A percentile compares a stretch with the other conserved stretches of the same genome.
phyloP scores from a whole-genome alignment of 805 yeast genomes.

The Teunomyces gatunensis region DNA sequence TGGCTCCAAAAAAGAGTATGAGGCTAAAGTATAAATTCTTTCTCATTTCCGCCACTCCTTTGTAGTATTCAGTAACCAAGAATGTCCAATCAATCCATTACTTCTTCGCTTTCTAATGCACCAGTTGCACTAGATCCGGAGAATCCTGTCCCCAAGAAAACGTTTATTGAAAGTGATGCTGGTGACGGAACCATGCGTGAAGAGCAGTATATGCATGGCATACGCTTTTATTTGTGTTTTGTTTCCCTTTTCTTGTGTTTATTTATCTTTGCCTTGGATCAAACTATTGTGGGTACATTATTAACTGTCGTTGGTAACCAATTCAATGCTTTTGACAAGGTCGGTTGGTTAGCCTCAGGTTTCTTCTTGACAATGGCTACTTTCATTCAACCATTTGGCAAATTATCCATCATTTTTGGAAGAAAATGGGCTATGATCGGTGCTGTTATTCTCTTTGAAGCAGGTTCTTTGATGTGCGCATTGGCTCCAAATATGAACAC shows the following conservation, averaged over 20 bases:
- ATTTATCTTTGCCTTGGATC: constrained; percentile 38
- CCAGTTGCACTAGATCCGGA: neutral
- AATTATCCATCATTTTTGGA: constrained; percentile 36
- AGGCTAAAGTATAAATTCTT: neutral
- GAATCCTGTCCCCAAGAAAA: neutral
- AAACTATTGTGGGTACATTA: constrained; percentile 36
- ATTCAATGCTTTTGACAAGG: constrained; percentile 29
- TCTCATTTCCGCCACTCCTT: neutral
- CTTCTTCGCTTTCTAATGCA: neutral
- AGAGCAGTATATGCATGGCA: constrained; percentile 35
- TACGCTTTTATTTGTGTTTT: constrained; percentile 23
- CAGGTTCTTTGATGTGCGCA: constrained; percentile 39
- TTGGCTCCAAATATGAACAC: constrained; percentile 33
- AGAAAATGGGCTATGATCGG: constrained; percentile 28
- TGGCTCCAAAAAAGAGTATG: neutral
- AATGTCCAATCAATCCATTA: neutral
- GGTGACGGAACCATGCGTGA: constrained; percentile 41
- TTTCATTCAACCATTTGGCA: constrained; percentile 37
- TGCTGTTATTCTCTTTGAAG: constrained; percentile 28
- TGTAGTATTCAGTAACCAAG: neutral
- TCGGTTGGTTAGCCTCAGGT: constrained; percentile 40
- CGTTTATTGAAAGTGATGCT: constrained; percentile 34
- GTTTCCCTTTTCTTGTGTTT: constrained; percentile 27
- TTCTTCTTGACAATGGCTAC: constrained; percentile 34
- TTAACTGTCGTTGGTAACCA: constrained; percentile 35